Base-by-base conservation (phyloP, 2,329 filamentous ascomycete species). In the Akanthomyces uredinophilus region DNA sequence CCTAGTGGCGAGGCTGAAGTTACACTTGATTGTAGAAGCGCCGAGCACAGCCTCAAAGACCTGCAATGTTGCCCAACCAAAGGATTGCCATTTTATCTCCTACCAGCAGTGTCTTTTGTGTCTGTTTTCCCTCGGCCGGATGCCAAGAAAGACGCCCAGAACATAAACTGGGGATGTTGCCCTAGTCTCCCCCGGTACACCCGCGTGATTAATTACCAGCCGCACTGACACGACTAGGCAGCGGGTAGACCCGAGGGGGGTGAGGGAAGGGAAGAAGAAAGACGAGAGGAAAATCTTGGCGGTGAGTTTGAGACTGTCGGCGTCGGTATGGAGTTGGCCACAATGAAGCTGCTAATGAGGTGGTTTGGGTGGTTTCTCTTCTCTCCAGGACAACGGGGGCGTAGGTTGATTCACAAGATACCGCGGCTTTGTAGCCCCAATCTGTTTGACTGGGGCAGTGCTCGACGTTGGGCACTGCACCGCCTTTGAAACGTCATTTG, bases 281-380 rank as follows among this genome's bases (percentile, higher is more conserved):
- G 5, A 22, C 32, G 32, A 35, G 2, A 13, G 18, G 29, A 14
- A 54, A 35, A 16, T 32, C 24, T 51, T 59, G 56, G 56, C 56
- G 46, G 56, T 59, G 46, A 59, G 56, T 49, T 47, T 49, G 44
- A 29, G 55, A 49, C 54, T 29, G 54, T 24, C 43, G n/a, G 53
- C n/a, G 24, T 4, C 14, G 29, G 35, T n/a, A n/a, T 5, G 47
- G 1, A 16, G 5, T 6, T 47, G 44, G 27, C 13, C 14, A 49
- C n/a, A 13, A 5, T 6, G 27, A 56, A 16, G 18, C 53, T 44
- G 46, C 39, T 32, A 8, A 8, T 4, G 29, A 8, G 39, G 39
- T 20, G 35, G 51, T 37, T 37, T 13, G n/a, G 27, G 6, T 35
- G 7, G 32, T 39, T 37, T 39, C 37, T 39, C 27, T 39, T 14